A percentile compares a stretch with the other conserved stretches of the same genome.
Conservation (phyloP, 2,329 filamentous ascomycete species). For the Chrysoporthe puriensis region DNA sequence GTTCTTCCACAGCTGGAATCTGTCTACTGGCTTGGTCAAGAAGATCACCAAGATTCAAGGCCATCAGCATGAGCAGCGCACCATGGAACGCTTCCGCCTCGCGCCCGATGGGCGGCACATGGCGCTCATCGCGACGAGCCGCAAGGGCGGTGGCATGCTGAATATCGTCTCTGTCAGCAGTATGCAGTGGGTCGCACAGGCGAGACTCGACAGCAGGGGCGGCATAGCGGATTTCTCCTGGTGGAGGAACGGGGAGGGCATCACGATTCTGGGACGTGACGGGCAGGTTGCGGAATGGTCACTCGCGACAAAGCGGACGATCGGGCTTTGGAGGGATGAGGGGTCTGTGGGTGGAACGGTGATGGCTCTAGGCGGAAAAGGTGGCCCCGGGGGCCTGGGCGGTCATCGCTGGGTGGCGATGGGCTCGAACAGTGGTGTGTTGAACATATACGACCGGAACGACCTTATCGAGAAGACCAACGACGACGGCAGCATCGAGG, state of each 20-base stretch:
- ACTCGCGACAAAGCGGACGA: conserved; percentile 66
- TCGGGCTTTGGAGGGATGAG: conserved; percentile 87
- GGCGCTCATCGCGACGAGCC: conserved; percentile 76
- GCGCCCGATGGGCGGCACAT: conserved; percentile 87
- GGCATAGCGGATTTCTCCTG: conserved; percentile 91
- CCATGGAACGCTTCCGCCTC: conserved; percentile 88
- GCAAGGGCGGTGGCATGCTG: conserved; percentile 85
- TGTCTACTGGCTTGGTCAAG: conserved; percentile 78
- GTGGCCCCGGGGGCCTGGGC: conserved; percentile 66
- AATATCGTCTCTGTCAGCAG: conserved; percentile 81
- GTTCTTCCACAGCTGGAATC: conserved; percentile 95
- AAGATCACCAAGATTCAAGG: conserved; percentile 79
- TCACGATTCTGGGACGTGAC: conserved; percentile 82
- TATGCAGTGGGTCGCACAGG: conserved; percentile 85
- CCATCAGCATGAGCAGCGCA: conserved; percentile 79
- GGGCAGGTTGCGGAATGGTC: conserved; percentile 92
- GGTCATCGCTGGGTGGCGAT: conserved; percentile 88
- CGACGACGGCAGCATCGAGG: conserved; percentile 41
- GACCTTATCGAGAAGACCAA: conserved; percentile 55
- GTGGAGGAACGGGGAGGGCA: conserved; percentile 83
- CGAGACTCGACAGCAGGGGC: conserved; percentile 77
- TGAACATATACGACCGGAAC: conserved; percentile 89
- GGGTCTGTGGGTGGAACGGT: conserved; percentile 86
- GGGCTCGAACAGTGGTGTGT: conserved; percentile 83
- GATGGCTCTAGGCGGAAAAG: conserved; percentile 74